Evolutionary conservation across 345 rosid species (phyloP).

Genomic region (Adansonia digitata): DNA sequence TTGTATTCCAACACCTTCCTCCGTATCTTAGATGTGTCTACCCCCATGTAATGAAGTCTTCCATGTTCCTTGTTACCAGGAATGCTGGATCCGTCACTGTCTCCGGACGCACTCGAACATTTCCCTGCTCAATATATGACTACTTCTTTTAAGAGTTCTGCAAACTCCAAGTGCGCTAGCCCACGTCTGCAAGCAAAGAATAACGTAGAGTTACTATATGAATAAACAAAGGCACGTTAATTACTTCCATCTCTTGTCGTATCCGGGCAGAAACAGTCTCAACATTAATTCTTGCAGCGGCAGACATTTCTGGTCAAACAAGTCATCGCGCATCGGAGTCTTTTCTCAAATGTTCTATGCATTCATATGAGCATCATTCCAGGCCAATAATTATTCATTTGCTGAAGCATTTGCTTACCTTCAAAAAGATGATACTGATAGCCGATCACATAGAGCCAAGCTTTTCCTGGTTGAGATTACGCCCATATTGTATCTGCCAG

Average conservation of each 20-base stretch:
- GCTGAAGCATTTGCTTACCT: slow-evolving; percentile 39
- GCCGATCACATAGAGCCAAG: slow-evolving; percentile 68
- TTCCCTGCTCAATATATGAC: slow-evolving; percentile 91
- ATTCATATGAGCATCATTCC: background rate
- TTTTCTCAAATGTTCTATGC: too few species aligned
- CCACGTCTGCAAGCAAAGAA: slow-evolving; percentile 56
- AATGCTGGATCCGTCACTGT: slow-evolving; percentile 83
- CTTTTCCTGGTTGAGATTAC: slow-evolving; percentile 83
- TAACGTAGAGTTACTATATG: background rate
- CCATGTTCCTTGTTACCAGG: slow-evolving; percentile 87
- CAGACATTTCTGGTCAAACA: background rate
- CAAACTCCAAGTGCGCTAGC: slow-evolving; percentile 67
- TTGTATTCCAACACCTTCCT: slow-evolving; percentile 80
- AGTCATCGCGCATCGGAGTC: too few species aligned
- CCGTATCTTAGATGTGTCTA: slow-evolving; percentile 87
- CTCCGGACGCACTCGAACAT: slow-evolving; percentile 88
- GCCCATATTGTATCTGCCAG: slow-evolving; percentile 88
- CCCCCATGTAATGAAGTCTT: slow-evolving; percentile 97
- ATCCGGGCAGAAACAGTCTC: background rate
- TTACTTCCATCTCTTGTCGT: background rate
- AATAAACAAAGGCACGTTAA: background rate
- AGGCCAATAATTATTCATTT: background rate
- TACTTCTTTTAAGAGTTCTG: slow-evolving; percentile 84
- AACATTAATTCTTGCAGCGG: background rate
- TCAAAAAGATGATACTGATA: slow-evolving; percentile 78